phyloP scores from a whole-genome alignment of 257 asterid genomes.

The Jasminum sambac region DNA sequence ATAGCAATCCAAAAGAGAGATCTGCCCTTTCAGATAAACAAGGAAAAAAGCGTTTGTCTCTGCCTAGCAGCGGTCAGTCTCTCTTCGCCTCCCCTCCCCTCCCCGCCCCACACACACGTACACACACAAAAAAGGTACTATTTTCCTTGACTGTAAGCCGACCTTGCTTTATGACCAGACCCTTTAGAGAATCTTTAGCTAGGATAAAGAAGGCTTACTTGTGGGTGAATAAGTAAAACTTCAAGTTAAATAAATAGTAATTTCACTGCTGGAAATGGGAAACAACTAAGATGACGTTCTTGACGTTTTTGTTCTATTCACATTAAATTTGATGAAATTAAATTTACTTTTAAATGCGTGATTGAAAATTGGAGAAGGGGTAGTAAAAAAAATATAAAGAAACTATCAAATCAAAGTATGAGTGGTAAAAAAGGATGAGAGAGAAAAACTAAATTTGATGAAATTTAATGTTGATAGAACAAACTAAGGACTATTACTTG shows the following conservation, averaged over 20 bases:
- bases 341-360: no score
- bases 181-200: not conserved
- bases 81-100: constrained; percentile 26
- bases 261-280: not conserved
- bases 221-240: not conserved
- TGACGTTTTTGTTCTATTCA: no score
- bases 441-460: no score
- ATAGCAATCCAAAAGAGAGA: constrained; percentile 79
- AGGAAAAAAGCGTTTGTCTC: constrained; percentile 73
- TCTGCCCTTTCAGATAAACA: constrained; percentile 47
- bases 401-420: no score
- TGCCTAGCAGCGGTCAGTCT: constrained; percentile 57
- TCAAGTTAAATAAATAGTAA: not conserved
- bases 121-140: no score
- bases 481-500: no score
- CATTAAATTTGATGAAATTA: no score
- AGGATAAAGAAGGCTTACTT: not conserved
- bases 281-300: no score
- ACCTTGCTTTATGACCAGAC: not conserved
- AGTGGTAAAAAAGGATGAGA: no score
- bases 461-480: no score
- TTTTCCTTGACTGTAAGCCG: not conserved
- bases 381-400: no score
- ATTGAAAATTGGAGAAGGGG: no score
- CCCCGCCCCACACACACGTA: not conserved